Evolutionary conservation across 1,139 yeast genomes (phyloP), one percentile per base, ranked within the genome.

Genomic region (Suhomyces panamericanus): DNA sequence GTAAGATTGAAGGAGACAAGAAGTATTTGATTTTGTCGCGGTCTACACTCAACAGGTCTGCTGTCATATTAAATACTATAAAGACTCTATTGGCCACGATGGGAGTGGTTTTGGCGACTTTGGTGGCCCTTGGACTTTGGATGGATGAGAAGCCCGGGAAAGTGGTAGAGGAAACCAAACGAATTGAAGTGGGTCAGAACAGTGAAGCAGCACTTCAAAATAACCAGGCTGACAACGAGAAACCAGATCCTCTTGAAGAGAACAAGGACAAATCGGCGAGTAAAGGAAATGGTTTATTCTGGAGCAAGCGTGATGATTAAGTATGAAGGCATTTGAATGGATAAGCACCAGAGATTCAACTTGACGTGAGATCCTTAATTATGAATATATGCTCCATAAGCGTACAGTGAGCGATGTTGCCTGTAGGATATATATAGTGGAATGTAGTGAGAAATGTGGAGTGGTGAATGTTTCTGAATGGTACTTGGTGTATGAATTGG

Each of bases 21-120:
- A 65, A 61, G 46, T 59, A 66, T 46, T 52, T 72, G 46, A 64
- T 73, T 4, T 70, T 74, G 51, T 62, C 63, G 42, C 59, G 75
- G 38, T 45, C 50, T 22, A 48, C 40, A n/a, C 32, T 37, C 8
- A 42, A 43, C 38, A 43, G 48, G 3, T 45, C 46, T 3, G 32
- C 44, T 3, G 32, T 35, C 22, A 26, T 62, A 12, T 52, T 56
- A 22, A 47, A 43, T 9, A 52, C 45, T 7, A 27, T 67, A 35
- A 69, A 63, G 52, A 55, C 67, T 1, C 13, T 67, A 1, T 59
- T 70, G 39, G 73, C 75, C 4, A 49, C 66, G 4, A 53, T 72
- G 1, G 76, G 75, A 7, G 64, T 62, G 8, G 58, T 69, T 2
- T 64, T 69, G 42, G 47, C 64, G 20, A 47, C 58, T 3, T 56